Conservation (phyloP, 2,329 filamentous ascomycete genomes). For the Neopestalotiopsis sp. region DNA sequence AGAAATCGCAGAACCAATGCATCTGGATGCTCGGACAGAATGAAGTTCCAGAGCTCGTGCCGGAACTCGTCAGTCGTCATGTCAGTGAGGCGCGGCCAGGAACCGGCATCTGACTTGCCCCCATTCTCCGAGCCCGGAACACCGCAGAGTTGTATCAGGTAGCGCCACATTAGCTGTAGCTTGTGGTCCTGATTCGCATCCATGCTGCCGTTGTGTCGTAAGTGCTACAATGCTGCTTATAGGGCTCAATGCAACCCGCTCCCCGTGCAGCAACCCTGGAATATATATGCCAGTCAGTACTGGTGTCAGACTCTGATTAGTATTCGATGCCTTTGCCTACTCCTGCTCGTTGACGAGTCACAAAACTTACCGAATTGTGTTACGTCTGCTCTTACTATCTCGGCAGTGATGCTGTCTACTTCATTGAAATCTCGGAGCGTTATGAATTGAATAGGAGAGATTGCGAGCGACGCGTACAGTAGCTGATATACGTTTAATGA, state of each 20-base stretch:
- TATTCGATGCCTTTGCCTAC: too few relatives aligned
- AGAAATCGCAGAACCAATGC: slow-evolving; percentile 45
- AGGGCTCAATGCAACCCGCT: too few relatives aligned
- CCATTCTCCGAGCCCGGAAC: slow-evolving; percentile 7
- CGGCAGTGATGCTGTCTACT: too few relatives aligned
- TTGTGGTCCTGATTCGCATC: slow-evolving; percentile 4
- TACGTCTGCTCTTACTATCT: too few relatives aligned
- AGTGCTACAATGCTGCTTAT: background rate
- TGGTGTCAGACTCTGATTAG: too few relatives aligned
- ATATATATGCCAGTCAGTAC: too few relatives aligned
- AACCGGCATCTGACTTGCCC: slow-evolving; percentile 37
- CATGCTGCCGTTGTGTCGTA: background rate
- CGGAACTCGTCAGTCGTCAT: slow-evolving; percentile 20
- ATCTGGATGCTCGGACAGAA: slow-evolving; percentile 43
- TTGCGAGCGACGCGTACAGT: background rate
- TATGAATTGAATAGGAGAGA: too few relatives aligned
- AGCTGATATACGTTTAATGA: background rate
- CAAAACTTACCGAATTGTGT: too few relatives aligned
- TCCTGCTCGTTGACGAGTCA: too few relatives aligned
- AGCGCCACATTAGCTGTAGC: slow-evolving; percentile 7
- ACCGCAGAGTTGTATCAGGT: slow-evolving; percentile 35
- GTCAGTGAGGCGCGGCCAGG: slow-evolving; percentile 21
- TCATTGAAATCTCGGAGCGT: too few relatives aligned
- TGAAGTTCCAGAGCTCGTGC: slow-evolving; percentile 35
- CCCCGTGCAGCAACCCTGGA: too few relatives aligned